phyloP scores from a whole-genome alignment of 2,329 filamentous ascomycete genomes.

The Dactylonectria estremocensis region DNA sequence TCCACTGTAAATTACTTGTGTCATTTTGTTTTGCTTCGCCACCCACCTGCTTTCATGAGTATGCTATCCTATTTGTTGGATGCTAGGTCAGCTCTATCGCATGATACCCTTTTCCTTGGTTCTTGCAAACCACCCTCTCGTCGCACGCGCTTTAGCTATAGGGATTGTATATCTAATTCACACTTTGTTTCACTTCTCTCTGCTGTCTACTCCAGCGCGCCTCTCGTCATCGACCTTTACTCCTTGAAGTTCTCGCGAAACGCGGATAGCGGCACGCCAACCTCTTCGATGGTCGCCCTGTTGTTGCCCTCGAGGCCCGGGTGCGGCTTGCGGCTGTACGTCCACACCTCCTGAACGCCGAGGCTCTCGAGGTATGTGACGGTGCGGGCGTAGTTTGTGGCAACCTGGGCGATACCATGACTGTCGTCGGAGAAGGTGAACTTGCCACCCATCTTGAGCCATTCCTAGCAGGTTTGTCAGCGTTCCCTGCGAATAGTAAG shows the following conservation, averaged over 20 bases:
- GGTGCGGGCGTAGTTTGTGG: conserved; percentile 83
- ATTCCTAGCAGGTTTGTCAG: conserved; percentile 67
- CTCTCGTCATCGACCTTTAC: conserved; percentile 14
- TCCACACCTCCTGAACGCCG: conserved; percentile 76
- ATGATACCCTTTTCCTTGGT: conserved; percentile 45
- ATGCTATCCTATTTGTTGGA: conserved; percentile 32
- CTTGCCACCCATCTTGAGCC: conserved; percentile 79
- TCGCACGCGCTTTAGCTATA: conserved; percentile 3
- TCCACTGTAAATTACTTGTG: conserved; percentile 27
- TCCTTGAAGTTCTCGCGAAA: conserved; percentile 54
- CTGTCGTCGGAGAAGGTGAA: conserved; percentile 97
- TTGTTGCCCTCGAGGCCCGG: conserved; percentile 47
- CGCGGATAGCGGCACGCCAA: conserved; percentile 58
- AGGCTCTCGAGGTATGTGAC: conserved; percentile 79
- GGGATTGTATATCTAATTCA: background rate
- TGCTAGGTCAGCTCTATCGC: conserved; percentile 34
- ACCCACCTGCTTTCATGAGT: conserved; percentile 14
- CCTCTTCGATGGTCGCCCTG: conserved; percentile 59
- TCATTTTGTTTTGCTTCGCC: conserved; percentile 26
- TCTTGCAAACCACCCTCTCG: background rate
- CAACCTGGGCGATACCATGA: conserved; percentile 89
- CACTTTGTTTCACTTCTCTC: conserved; percentile 7
- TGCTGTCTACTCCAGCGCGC: background rate
- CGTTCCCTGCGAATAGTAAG: background rate
- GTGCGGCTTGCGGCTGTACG: conserved; percentile 59